Evolutionary conservation across 2,329 filamentous ascomycete genomes (phyloP), one percentile per base, ranked within the genome.

Genomic region (Rhytidhysteron rufulum): DNA sequence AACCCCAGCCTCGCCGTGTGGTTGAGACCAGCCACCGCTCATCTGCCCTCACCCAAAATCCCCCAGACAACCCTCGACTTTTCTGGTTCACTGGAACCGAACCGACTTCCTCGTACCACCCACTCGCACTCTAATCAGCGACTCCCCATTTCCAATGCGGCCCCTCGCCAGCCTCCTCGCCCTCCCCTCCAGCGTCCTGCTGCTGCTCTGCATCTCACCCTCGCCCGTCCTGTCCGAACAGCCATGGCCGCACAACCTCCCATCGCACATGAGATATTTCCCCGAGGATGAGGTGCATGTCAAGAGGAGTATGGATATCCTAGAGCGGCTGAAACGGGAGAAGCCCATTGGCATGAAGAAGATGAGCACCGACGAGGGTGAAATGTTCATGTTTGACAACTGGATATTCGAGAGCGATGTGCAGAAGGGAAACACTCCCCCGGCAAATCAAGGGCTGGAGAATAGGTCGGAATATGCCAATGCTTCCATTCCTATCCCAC

Each of bases 301-400:
- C 7, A 69, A 68, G 42, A 58, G 70, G 22, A 62, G 65, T n/a
- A 41, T 68, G 10, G 58, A 66, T 39, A 60, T 66, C 30, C 63
- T 62, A 46, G 62, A 67, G 48, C 62, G 53, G 46, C 55, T 73
- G 39, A 60, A 49, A 31, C 45, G 48, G 51, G 62, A 66, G 55
- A 62, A 51, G 30, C 84, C 84, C 0, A 75, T 78, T 1, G 85
- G 79, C 1, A 73, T 90, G 40, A 79, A 78, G 57, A 89, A 89
- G 58, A 86, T 90, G 78, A 73, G 79, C 34, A 72, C 73, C 4
- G 82, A 88, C 56, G 77, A 80, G 36, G 78, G 78, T 44, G 83
- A 87, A 58, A 93, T 88, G 73, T 83, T 91, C 58, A 79, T 82
- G 50, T 69, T 82, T 41, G 76, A 86, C 32, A 84, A 88, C 60